A percentile compares a stretch with the other conserved stretches of the same genome.
These are phyloP conservation scores for Diutina rugosa DNA, from an alignment of 1,139 yeast species.

Conservation along the genomic window DNA sequence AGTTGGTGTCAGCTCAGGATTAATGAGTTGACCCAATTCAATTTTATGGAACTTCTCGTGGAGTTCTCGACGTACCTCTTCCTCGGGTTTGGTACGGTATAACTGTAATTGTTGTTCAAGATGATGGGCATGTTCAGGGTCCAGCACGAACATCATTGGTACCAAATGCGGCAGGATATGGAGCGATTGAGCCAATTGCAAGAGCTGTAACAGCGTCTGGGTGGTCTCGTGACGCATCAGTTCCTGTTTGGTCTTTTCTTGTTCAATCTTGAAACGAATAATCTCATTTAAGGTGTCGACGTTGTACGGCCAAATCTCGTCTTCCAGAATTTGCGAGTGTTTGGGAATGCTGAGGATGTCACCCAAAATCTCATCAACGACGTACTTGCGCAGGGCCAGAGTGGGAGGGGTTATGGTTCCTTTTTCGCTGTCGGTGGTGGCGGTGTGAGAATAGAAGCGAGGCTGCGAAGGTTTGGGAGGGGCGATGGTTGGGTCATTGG, in stretches of 20 bases:
- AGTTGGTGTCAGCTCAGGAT: conserved; percentile 2
- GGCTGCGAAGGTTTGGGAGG: background rate
- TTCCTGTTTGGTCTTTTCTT: conserved; percentile 1
- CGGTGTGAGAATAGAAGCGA: background rate
- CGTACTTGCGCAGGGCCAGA: background rate
- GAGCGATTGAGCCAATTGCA: background rate
- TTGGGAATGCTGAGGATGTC: conserved; percentile 2
- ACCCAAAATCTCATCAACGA: background rate
- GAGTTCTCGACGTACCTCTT: background rate
- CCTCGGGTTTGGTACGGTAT: background rate
- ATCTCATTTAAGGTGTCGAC: background rate
- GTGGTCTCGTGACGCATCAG: background rate
- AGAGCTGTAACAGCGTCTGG: background rate
- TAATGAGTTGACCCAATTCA: background rate
- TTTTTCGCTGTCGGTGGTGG: background rate
- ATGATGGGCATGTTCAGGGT: background rate
- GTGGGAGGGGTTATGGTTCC: conserved; percentile 1
- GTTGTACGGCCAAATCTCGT: background rate
- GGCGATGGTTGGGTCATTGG: background rate
- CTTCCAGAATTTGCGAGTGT: background rate
- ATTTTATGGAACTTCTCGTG: conserved; percentile 1
- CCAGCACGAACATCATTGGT: conserved; percentile 1
- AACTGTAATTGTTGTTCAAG: background rate
- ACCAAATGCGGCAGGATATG: background rate
- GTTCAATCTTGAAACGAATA: background rate